Conservation (phyloP, 495 filamentous ascomycete species). For the Hypoxylon lenormandii region DNA sequence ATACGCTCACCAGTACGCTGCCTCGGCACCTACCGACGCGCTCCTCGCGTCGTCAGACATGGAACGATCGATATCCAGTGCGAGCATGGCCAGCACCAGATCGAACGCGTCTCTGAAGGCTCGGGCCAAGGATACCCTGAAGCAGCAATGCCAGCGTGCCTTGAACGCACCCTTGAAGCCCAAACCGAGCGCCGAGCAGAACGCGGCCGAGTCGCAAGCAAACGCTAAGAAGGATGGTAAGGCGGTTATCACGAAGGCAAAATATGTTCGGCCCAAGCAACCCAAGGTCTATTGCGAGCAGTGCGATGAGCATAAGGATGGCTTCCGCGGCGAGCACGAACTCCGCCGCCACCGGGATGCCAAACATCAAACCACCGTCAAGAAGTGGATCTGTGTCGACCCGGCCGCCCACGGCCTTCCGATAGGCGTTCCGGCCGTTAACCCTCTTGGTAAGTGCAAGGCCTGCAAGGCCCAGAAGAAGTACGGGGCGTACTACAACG, state of each 20-base stretch:
- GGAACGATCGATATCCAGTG: conserved; percentile 60
- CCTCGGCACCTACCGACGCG: conserved; percentile 48
- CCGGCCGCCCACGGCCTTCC: conserved; percentile 52
- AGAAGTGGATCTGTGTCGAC: conserved; percentile 79
- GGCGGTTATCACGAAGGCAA: conserved; percentile 72
- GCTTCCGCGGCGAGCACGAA: conserved; percentile 94
- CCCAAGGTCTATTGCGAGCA: conserved; percentile 78
- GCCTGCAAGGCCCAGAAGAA: conserved; percentile 79
- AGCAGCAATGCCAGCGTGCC: conserved; percentile 51
- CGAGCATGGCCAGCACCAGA: conserved; percentile 58
- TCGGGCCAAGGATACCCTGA: conserved; percentile 60
- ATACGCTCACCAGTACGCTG: conserved; percentile 51
- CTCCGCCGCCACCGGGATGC: conserved; percentile 86
- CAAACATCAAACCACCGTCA: conserved; percentile 77
- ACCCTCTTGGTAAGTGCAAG: conserved; percentile 85
- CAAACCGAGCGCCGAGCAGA: conserved; percentile 52
- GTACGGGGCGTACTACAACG: conserved; percentile 96
- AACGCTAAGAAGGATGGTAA: conserved; percentile 56
- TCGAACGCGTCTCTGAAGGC: conserved; percentile 54
- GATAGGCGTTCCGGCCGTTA: conserved; percentile 63
- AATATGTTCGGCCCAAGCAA: conserved; percentile 79
- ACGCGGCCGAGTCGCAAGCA: conserved; percentile 36
- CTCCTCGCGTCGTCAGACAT: conserved; percentile 51
- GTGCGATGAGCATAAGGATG: conserved; percentile 82
- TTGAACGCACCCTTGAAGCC: conserved; percentile 53